Evolutionary conservation across 83 land plant species (phyloP).

Genomic region (Isoetes engelmannii): DNA sequence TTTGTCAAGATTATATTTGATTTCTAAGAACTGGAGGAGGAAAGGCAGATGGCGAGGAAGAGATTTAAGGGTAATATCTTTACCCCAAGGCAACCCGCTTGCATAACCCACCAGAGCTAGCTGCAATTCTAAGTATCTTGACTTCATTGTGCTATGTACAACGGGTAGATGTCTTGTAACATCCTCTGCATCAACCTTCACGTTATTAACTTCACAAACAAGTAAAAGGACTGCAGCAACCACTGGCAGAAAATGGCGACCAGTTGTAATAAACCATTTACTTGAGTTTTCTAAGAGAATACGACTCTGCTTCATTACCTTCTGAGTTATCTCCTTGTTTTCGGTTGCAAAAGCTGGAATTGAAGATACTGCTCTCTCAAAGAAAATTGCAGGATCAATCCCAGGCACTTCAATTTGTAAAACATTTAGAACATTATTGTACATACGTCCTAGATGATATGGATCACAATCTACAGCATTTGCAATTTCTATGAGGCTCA

Average conservation of each 20-base stretch:
- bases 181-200: slow-evolving; percentile 12
- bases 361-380: slow-evolving; percentile 20
- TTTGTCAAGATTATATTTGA: too few species aligned
- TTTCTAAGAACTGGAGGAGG: neutral
- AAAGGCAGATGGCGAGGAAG: slow-evolving; percentile 9
- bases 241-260: slow-evolving; percentile 12
- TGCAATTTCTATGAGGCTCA: slow-evolving; percentile 34
- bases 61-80: slow-evolving; percentile 7
- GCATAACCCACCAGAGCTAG: slow-evolving; percentile 9
- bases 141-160: neutral
- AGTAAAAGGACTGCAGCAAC: slow-evolving; percentile 9
- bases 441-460: slow-evolving; percentile 28
- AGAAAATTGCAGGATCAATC: slow-evolving; percentile 10
- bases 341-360: neutral
- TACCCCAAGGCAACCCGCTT: slow-evolving; percentile 14
- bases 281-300: neutral
- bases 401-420: slow-evolving; percentile 15
- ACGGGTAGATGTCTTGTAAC: slow-evolving; percentile 10
- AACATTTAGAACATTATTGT: slow-evolving; percentile 7
- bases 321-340: neutral
- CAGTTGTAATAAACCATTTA: slow-evolving; percentile 10
- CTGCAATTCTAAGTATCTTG: neutral
- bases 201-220: slow-evolving; percentile 6
- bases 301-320: slow-evolving; percentile 5
- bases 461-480: slow-evolving; percentile 24